Percentiles rank a stretch among this genome's conserved stretches.
Conservation (phyloP, 164 flowering plant species). For the Berberis vulgaris region DNA sequence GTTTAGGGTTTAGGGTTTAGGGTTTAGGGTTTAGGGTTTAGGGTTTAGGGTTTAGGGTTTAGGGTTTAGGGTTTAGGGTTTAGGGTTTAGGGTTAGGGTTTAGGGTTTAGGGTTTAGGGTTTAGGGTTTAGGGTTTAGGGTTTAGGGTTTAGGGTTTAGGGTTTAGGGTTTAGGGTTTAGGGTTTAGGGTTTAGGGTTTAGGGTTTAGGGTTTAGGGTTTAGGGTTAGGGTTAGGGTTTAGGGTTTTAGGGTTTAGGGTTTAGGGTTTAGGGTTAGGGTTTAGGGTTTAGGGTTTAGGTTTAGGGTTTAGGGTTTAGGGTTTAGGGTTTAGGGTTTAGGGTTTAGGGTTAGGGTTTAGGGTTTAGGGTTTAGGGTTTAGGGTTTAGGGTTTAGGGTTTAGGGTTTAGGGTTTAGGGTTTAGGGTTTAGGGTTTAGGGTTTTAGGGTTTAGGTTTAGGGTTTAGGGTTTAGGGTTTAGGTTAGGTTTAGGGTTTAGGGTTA, state of each 20-base stretch:
- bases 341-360: slow-evolving; percentile 17
- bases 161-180: slow-evolving; percentile 6
- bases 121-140: slow-evolving; percentile 11
- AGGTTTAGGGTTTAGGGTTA: too few species aligned
- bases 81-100: slow-evolving; percentile 16
- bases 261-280: slow-evolving; percentile 4
- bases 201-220: slow-evolving; percentile 14
- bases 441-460: slow-evolving; percentile 25
- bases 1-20: slow-evolving; percentile 17
- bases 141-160: slow-evolving; percentile 10
- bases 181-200: slow-evolving; percentile 16
- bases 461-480: slow-evolving; percentile 24
- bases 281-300: slow-evolving; percentile 8
- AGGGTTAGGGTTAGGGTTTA: slow-evolving; percentile 8
- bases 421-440: slow-evolving; percentile 21
- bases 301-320: slow-evolving; percentile 13
- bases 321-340: slow-evolving; percentile 11
- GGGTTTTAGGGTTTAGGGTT: slow-evolving; percentile 8
- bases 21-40: slow-evolving; percentile 15
- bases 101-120: slow-evolving; percentile 14
- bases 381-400: slow-evolving; percentile 8
- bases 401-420: slow-evolving; percentile 14
- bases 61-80: slow-evolving; percentile 14
- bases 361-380: slow-evolving; percentile 16
- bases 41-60: not conserved